phyloP scores from a whole-genome alignment of 192 early-diverging fungal genomes.

The Hyaloraphidium curvatum region DNA sequence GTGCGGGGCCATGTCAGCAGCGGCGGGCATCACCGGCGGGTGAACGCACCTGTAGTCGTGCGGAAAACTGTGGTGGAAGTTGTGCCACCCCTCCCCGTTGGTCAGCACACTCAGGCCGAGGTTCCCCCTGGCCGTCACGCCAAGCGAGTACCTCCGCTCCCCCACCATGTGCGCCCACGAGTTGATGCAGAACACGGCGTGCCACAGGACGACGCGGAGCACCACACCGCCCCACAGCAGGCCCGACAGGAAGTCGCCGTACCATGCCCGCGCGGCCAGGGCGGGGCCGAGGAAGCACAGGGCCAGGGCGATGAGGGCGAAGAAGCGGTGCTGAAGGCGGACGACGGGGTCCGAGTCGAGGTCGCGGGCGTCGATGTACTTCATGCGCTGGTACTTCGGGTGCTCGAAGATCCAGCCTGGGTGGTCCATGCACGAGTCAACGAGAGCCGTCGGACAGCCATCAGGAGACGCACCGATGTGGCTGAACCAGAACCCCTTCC shows the following conservation, averaged over 20 bases:
- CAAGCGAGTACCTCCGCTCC: conserved; percentile 22
- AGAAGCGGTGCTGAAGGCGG: conserved; percentile 24
- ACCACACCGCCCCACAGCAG: conserved; percentile 23
- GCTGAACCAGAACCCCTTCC: conserved; percentile 23
- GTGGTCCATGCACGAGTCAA: background rate
- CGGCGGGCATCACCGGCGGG: too few relatives aligned
- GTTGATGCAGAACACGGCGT: conserved; percentile 36
- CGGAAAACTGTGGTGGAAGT: conserved; percentile 38
- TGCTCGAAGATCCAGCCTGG: conserved; percentile 7
- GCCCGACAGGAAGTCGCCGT: too few relatives aligned
- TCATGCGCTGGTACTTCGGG: conserved; percentile 12
- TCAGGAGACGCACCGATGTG: conserved; percentile 31
- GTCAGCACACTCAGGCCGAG: conserved; percentile 25
- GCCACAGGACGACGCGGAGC: conserved; percentile 25
- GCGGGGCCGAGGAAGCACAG: conserved; percentile 13
- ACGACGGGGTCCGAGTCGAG: conserved; percentile 25
- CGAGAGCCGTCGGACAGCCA: background rate
- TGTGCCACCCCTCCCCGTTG: conserved; percentile 36
- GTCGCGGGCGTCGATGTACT: conserved; percentile 22
- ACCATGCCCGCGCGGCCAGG: too few relatives aligned
- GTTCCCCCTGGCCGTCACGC: conserved; percentile 21
- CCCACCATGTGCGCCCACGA: conserved; percentile 19
- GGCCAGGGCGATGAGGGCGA: conserved; percentile 13
- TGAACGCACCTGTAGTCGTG: conserved; percentile 30
- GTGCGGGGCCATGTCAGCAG: too few relatives aligned